phyloP scores from a whole-genome alignment of 192 early-diverging fungal species.

The Entomortierella parvispora region DNA sequence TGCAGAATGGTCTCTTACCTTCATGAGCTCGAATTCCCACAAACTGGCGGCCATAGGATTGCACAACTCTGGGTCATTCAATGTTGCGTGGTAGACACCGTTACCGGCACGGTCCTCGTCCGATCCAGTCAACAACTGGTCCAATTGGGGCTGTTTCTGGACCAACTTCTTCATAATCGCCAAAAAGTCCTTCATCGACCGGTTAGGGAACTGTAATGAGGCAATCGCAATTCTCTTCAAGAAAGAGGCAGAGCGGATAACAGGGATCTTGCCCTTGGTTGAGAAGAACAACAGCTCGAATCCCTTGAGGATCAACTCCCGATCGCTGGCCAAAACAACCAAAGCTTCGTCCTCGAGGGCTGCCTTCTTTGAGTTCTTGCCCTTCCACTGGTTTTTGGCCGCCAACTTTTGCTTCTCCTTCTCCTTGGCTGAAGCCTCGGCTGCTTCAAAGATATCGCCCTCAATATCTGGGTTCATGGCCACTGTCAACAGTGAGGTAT shows the following conservation, averaged over 20 bases:
- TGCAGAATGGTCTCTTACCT: conserved; percentile 61
- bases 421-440: conserved; percentile 41
- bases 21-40: conserved; percentile 86
- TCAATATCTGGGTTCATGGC: conserved; percentile 74
- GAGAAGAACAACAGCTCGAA: conserved; percentile 90
- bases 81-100: conserved; percentile 80
- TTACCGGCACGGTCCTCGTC: conserved; percentile 67
- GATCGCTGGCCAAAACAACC: conserved; percentile 68
- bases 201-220: conserved; percentile 80
- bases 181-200: conserved; percentile 77
- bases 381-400: conserved; percentile 42
- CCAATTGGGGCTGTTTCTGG: conserved; percentile 62
- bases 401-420: conserved; percentile 44
- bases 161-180: conserved; percentile 68
- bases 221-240: conserved; percentile 82
- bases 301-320: conserved; percentile 83
- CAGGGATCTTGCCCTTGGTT: conserved; percentile 70
- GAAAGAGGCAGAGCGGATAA: conserved; percentile 88
- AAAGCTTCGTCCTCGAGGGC: conserved; percentile 51
- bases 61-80: conserved; percentile 94
- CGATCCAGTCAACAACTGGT: conserved; percentile 56
- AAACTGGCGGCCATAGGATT: conserved; percentile 94
- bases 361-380: conserved; percentile 34
- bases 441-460: conserved; percentile 51
- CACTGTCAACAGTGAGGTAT: conserved; percentile 78